Evolutionary conservation across 2,329 filamentous ascomycete genomes (phyloP).

Genomic region (Colletotrichum filicis): DNA sequence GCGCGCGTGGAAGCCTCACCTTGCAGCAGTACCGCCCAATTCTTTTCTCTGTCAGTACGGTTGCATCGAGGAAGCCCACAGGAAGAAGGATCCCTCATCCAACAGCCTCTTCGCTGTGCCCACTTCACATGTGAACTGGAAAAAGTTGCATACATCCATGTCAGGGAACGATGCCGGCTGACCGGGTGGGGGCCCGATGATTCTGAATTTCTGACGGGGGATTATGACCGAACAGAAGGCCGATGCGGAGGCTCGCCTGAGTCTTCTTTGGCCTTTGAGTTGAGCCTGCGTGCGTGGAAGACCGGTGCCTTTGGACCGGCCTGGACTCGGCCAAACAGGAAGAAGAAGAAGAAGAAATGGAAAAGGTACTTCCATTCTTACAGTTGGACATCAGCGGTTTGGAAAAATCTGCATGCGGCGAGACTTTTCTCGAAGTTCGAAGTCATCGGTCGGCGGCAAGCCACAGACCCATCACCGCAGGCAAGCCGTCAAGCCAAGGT

Average conservation of each 20-base stretch:
- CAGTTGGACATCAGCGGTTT: not conserved
- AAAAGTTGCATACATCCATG: constrained; percentile 20
- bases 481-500: constrained; percentile 8
- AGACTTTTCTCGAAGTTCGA: not conserved
- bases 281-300: not conserved
- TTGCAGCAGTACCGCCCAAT: not conserved
- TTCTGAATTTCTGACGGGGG: not conserved
- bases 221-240: not conserved
- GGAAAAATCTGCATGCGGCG: constrained; percentile 6
- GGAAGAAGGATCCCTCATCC: not conserved
- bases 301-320: constrained; percentile 15
- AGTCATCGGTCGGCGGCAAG: constrained; percentile 1
- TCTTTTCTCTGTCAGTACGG: not conserved
- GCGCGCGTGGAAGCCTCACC: not conserved
- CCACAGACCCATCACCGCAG: not conserved
- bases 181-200: not conserved
- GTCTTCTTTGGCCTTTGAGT: not conserved
- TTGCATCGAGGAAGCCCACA: constrained; percentile 10
- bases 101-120: not conserved
- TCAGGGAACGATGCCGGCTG: not conserved
- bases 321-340: constrained; percentile 7
- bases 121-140: constrained; percentile 7
- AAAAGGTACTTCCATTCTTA: not conserved
- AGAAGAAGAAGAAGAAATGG: too few species aligned
- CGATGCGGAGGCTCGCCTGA: not conserved